Conservation (phyloP, 148 eudicot species). For the Rhododendron simsii region DNA sequence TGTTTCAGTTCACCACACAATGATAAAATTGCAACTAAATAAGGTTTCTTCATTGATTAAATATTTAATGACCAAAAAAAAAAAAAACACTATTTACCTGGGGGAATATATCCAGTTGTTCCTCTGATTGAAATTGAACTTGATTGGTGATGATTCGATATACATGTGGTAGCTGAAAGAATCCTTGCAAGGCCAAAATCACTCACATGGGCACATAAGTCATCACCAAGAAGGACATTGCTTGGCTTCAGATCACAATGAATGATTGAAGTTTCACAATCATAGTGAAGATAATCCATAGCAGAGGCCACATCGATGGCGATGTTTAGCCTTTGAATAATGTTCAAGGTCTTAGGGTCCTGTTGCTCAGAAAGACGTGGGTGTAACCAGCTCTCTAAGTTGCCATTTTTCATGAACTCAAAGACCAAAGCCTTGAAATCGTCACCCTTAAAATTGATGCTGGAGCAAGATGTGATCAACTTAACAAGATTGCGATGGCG, state of each 20-base stretch:
- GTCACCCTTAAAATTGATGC: conserved; percentile 14
- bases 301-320: too few relatives aligned
- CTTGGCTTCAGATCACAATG: conserved; percentile 24
- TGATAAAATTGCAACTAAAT: too few relatives aligned
- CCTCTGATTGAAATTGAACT: conserved; percentile 16
- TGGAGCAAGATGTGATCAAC: conserved; percentile 23
- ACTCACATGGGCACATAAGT: conserved; percentile 18
- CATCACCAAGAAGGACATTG: conserved; percentile 24
- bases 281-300: conserved; percentile 9
- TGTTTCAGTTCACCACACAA: too few relatives aligned
- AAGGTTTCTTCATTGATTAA: too few relatives aligned
- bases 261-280: not conserved
- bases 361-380: not conserved
- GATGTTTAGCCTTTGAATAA: not conserved
- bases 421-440: conserved; percentile 21
- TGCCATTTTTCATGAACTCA: conserved; percentile 29
- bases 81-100: conserved; percentile 10
- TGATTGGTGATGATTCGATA: not conserved
- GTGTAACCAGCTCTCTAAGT: conserved; percentile 26
- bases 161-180: not conserved
- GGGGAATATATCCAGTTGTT: conserved; percentile 26
- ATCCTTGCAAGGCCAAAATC: conserved; percentile 26
- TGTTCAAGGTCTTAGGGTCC: not conserved
- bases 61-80: too few relatives aligned
- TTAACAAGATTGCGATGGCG: conserved; percentile 27